Evolutionary conservation across 2,329 filamentous ascomycete genomes (phyloP).

Genomic region (Tolypocladium guangdongense): DNA sequence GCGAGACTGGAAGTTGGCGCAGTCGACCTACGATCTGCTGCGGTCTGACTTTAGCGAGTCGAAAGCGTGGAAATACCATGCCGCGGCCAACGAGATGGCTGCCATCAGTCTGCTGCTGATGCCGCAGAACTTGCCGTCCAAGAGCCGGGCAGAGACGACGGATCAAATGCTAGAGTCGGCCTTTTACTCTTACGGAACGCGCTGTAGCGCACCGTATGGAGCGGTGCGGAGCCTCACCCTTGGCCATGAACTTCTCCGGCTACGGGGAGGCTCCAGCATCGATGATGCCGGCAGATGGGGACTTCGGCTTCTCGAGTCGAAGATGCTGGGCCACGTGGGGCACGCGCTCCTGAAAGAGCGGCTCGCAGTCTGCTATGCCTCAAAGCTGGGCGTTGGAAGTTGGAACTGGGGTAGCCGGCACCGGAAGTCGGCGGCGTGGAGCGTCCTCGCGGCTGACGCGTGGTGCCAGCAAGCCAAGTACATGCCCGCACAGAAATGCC

Average conservation of each 20-base stretch:
- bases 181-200: conserved; percentile 82
- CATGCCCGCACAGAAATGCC: conserved; percentile 65
- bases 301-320: conserved; percentile 66
- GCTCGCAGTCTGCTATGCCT: conserved; percentile 71
- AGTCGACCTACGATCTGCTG: conserved; percentile 84
- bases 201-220: conserved; percentile 69
- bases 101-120: conserved; percentile 74
- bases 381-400: conserved; percentile 56
- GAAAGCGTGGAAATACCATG: conserved; percentile 94
- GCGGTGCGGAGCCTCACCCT: conserved; percentile 69
- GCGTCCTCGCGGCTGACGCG: conserved; percentile 67
- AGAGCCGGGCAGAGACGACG: conserved; percentile 67
- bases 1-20: conserved; percentile 85
- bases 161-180: conserved; percentile 84
- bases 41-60: conserved; percentile 85
- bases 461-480: conserved; percentile 73
- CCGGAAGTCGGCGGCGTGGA: conserved; percentile 86
- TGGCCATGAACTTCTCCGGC: conserved; percentile 69
- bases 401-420: conserved; percentile 59
- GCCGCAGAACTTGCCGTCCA: conserved; percentile 59
- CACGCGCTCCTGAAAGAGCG: conserved; percentile 80
- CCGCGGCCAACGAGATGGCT: conserved; percentile 90
- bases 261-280: conserved; percentile 67
- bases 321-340: conserved; percentile 62
- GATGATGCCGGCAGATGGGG: conserved; percentile 87